These are phyloP conservation scores for Mycena olivaceomarginata DNA, from an alignment of 768 basidiomycete species.

Conservation along the genomic window DNA sequence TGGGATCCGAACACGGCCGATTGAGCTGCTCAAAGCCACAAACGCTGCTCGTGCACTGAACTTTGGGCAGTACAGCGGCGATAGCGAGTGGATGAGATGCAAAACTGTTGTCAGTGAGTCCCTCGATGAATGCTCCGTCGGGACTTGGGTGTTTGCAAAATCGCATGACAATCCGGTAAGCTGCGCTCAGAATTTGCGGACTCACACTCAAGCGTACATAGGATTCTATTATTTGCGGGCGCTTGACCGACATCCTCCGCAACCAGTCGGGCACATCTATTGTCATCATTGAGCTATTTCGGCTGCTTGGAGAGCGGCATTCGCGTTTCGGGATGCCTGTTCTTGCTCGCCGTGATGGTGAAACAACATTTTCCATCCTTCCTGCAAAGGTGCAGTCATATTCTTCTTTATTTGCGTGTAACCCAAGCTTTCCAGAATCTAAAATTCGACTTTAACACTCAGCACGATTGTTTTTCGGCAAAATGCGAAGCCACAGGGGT, in stretches of 20 bases:
- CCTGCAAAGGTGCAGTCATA: no score
- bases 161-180: neutral
- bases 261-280: neutral
- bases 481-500: no score
- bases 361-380: no score
- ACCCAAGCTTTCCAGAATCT: no score
- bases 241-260: neutral
- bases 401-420: no score
- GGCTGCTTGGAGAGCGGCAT: neutral
- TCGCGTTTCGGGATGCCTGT: neutral
- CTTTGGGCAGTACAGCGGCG: conserved; percentile 5
- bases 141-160: conserved; percentile 12
- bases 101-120: conserved; percentile 15
- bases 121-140: conserved; percentile 2
- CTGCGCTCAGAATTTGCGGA: neutral
- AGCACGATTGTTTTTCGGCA: no score
- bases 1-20: neutral
- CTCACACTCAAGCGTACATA: neutral
- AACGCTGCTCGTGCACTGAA: conserved; percentile 13
- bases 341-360: no score
- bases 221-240: neutral
- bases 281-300: conserved; percentile 9
- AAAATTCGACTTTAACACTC: no score
- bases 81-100: neutral
- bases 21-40: conserved; percentile 13